Conservation (phyloP, 2,329 filamentous ascomycete genomes). For the Coniochaeta sp. region DNA sequence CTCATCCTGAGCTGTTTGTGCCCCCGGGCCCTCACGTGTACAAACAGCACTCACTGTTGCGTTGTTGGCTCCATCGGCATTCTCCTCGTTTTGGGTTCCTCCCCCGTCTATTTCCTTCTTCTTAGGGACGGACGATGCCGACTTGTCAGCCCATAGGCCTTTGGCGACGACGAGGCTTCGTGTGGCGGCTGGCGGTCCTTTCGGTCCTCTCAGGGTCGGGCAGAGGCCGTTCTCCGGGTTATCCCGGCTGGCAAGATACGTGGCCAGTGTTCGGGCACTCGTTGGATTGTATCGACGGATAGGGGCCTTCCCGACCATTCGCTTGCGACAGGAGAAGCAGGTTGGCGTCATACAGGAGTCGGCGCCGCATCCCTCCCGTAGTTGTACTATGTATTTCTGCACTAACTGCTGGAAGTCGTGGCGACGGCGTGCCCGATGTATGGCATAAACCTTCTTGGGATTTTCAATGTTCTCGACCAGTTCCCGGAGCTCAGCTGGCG, state of each 20-base stretch:
- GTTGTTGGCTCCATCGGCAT: too few species aligned
- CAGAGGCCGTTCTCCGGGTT: constrained; percentile 68
- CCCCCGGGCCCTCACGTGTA: too few species aligned
- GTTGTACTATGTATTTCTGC: constrained; percentile 70
- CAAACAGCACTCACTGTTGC: too few species aligned
- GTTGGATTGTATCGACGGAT: constrained; percentile 73
- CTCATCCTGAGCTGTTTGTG: too few species aligned
- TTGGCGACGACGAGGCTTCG: constrained; percentile 38
- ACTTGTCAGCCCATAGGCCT: constrained; percentile 13
- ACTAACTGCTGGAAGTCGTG: constrained; percentile 61
- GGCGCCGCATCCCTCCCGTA: constrained; percentile 73
- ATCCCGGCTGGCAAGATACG: constrained; percentile 73
- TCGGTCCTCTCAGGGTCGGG: constrained; percentile 35
- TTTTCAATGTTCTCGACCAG: constrained; percentile 53
- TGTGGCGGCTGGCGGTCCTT: constrained; percentile 35
- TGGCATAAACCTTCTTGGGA: constrained; percentile 52
- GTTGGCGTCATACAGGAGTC: constrained; percentile 65
- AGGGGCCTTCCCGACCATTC: constrained; percentile 58
- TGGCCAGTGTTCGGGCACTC: constrained; percentile 74
- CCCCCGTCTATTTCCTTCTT: too few species aligned
- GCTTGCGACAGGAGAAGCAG: constrained; percentile 72
- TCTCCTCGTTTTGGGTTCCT: too few species aligned
- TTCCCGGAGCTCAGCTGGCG: constrained; percentile 49
- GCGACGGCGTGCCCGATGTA: constrained; percentile 53
- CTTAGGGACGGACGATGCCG: too few species aligned